A percentile compares a stretch with the other conserved stretches of the same genome.
These are phyloP conservation scores for Trichothecium sympodiale DNA, from an alignment of 2,329 filamentous ascomycete genomes.

Conservation along the genomic window DNA sequence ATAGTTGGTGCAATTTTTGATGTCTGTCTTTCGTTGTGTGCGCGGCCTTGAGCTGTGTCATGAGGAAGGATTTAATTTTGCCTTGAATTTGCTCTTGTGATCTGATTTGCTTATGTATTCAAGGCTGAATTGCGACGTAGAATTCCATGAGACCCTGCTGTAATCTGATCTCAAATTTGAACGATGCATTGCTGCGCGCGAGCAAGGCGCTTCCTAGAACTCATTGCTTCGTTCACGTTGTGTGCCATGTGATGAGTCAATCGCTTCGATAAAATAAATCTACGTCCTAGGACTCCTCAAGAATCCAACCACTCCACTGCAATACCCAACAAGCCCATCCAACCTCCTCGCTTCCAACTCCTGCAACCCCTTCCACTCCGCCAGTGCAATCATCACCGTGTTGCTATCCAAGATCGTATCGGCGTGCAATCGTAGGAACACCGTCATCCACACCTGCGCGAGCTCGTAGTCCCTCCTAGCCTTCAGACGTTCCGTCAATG, in stretches of 20 bases:
- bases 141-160: too few species aligned
- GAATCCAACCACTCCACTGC: conserved; percentile 75
- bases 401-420: conserved; percentile 41
- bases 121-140: too few species aligned
- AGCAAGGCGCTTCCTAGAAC: too few species aligned
- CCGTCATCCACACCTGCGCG: conserved; percentile 93
- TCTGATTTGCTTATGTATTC: too few species aligned
- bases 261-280: not conserved
- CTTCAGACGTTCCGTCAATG: conserved; percentile 59
- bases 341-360: conserved; percentile 60
- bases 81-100: too few species aligned
- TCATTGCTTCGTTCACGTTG: too few species aligned
- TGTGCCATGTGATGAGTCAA: too few species aligned
- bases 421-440: conserved; percentile 74
- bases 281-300: conserved; percentile 52
- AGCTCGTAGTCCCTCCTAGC: conserved; percentile 79
- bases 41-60: conserved; percentile 23
- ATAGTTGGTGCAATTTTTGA: conserved; percentile 40
- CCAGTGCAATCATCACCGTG: conserved; percentile 46
- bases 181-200: too few species aligned
- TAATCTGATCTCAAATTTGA: too few species aligned
- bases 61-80: conserved; percentile 34
- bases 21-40: conserved; percentile 30
- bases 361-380: conserved; percentile 62
- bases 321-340: conserved; percentile 73